Conservation (phyloP, 1,139 yeast species). For the Williopsis jadinii region DNA sequence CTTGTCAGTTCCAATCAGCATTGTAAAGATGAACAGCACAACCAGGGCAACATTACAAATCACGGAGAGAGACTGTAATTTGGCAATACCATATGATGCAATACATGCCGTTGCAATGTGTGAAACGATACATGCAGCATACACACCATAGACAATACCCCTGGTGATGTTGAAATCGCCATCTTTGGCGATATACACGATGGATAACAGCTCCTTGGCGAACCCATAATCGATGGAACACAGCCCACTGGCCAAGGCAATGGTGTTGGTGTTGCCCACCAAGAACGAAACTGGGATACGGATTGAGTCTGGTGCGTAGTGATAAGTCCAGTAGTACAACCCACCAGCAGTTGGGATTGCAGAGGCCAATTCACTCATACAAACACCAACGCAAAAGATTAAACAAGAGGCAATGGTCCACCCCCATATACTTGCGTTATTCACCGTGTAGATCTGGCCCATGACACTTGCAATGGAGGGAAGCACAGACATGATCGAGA, state of each 20-base stretch:
- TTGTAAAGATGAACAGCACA: slow-evolving; percentile 47
- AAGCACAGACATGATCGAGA: slow-evolving; percentile 41
- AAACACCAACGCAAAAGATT: slow-evolving; percentile 30
- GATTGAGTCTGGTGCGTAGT: slow-evolving; percentile 38
- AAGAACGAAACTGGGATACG: slow-evolving; percentile 39
- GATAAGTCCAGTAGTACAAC: slow-evolving; percentile 49
- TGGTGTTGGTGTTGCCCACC: slow-evolving; percentile 48
- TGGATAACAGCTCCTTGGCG: slow-evolving; percentile 40
- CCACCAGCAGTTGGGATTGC: slow-evolving; percentile 73
- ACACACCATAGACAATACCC: slow-evolving; percentile 40
- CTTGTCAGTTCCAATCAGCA: slow-evolving; percentile 44
- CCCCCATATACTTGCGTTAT: slow-evolving; percentile 27
- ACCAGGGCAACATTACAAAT: slow-evolving; percentile 43
- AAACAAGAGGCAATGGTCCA: slow-evolving; percentile 27
- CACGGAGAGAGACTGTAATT: slow-evolving; percentile 50
- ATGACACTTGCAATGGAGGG: slow-evolving; percentile 38
- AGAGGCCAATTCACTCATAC: slow-evolving; percentile 57
- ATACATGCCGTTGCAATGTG: slow-evolving; percentile 39
- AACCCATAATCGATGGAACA: slow-evolving; percentile 50
- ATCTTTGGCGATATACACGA: slow-evolving; percentile 37
- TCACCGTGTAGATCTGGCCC: slow-evolving; percentile 25
- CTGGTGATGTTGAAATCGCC: slow-evolving; percentile 37
- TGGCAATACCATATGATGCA: slow-evolving; percentile 42
- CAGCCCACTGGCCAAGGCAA: slow-evolving; percentile 45
- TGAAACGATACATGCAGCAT: slow-evolving; percentile 38